Evolutionary conservation across 2,329 filamentous ascomycete species (phyloP).

Genomic region (Teratosphaeria gauchensis): DNA sequence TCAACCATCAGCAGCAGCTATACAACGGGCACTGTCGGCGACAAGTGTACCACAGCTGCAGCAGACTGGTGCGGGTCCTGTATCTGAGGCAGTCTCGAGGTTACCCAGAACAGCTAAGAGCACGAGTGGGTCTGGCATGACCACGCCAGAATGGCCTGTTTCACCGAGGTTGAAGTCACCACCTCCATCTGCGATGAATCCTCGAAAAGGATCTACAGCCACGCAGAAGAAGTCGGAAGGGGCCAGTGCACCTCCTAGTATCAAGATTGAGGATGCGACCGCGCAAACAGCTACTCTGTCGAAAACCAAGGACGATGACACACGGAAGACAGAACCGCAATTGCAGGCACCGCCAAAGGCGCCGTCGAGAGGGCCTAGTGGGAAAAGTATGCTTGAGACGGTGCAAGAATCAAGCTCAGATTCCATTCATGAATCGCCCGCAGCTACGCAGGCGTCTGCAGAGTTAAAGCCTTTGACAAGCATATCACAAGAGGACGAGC

Average conservation of each 20-base stretch:
- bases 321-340: constrained; percentile 29
- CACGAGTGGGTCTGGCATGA: constrained; percentile 35
- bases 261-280: constrained; percentile 37
- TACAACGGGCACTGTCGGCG: constrained; percentile 59
- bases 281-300: constrained; percentile 28
- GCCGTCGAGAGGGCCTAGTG: constrained; percentile 28
- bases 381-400: constrained; percentile 62
- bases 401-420: constrained; percentile 49
- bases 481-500: constrained; percentile 13
- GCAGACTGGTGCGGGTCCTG: constrained; percentile 28
- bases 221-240: constrained; percentile 29
- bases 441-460: constrained; percentile 22
- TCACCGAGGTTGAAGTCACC: constrained; percentile 68
- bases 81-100: constrained; percentile 53
- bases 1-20: constrained; percentile 51
- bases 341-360: constrained; percentile 27
- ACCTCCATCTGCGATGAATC: constrained; percentile 46
- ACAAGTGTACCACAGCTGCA: constrained; percentile 58
- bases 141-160: constrained; percentile 60
- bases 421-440: constrained; percentile 52
- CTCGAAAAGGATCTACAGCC: constrained; percentile 32
- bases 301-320: constrained; percentile 6
- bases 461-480: constrained; percentile 22
- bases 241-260: constrained; percentile 30
- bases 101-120: constrained; percentile 52